Conservation (phyloP, 192 early-diverging fungal genomes). For the Rhizophagus clarus region DNA sequence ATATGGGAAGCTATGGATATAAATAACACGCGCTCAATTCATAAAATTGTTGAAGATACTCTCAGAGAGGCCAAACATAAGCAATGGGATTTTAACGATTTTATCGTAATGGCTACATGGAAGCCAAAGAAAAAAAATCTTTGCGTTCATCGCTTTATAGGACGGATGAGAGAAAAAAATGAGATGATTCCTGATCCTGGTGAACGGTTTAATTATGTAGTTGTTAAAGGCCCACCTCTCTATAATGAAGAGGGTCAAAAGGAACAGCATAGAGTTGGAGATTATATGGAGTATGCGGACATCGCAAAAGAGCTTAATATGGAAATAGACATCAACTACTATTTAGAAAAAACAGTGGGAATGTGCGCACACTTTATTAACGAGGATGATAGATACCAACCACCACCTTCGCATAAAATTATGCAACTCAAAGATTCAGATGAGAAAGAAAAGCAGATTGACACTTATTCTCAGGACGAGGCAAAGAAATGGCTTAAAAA, state of each 20-base stretch:
- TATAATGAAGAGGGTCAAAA: background rate
- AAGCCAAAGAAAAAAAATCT: background rate
- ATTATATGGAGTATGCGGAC: background rate
- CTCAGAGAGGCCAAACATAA: background rate
- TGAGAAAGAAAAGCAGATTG: too few species aligned
- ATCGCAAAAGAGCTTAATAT: background rate
- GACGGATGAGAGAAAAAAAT: background rate
- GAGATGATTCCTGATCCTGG: conserved; percentile 14
- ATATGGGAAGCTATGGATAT: conserved; percentile 6
- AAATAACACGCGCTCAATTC: background rate
- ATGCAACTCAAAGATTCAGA: too few species aligned
- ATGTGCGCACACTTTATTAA: too few species aligned
- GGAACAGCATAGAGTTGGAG: background rate
- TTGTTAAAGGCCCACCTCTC: background rate
- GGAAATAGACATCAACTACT: too few species aligned
- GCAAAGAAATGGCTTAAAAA: too few species aligned
- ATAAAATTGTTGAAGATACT: conserved; percentile 17
- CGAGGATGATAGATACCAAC: too few species aligned
- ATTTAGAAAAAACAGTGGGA: too few species aligned
- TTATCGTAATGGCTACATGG: background rate
- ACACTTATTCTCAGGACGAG: too few species aligned
- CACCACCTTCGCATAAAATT: too few species aligned
- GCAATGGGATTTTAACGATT: background rate
- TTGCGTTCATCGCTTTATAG: background rate
- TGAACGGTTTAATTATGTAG: conserved; percentile 14